These are phyloP conservation scores for Pythium graminicola DNA, from an alignment of 352 stramenopile species.

Conservation along the genomic window DNA sequence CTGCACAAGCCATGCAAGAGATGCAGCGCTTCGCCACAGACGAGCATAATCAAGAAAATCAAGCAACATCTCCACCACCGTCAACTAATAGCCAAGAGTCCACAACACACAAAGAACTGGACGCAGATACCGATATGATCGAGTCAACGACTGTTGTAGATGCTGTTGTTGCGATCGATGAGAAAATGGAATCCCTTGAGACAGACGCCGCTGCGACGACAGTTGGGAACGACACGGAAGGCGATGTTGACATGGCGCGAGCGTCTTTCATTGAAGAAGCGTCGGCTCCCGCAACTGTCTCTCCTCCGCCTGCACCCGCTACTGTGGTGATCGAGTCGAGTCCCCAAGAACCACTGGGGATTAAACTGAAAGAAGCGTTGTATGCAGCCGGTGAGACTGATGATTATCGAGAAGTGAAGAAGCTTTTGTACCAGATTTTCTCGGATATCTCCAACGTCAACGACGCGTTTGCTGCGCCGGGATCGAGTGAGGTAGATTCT, in stretches of 20 bases:
- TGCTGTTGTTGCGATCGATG: not conserved
- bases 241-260: constrained; percentile 50
- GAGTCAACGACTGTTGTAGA: constrained; percentile 9
- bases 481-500: not conserved
- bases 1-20: constrained; percentile 42
- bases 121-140: constrained; percentile 11
- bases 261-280: constrained; percentile 17
- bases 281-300: not conserved
- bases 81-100: not conserved
- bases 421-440: constrained; percentile 64
- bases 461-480: constrained; percentile 28
- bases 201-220: not conserved
- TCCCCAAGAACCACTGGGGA: constrained; percentile 26
- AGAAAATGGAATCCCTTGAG: constrained; percentile 6
- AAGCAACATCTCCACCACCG: not conserved
- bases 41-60: not conserved
- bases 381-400: constrained; percentile 29
- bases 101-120: not conserved
- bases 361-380: constrained; percentile 38
- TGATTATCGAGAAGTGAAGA: constrained; percentile 51
- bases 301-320: constrained; percentile 9
- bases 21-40: constrained; percentile 32
- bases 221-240: not conserved
- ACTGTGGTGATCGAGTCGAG: not conserved
- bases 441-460: constrained; percentile 55